Evolutionary conservation across 2,329 filamentous ascomycete genomes (phyloP), one percentile per base, ranked within the genome.

Genomic region (Calonectria multiphialidica): DNA sequence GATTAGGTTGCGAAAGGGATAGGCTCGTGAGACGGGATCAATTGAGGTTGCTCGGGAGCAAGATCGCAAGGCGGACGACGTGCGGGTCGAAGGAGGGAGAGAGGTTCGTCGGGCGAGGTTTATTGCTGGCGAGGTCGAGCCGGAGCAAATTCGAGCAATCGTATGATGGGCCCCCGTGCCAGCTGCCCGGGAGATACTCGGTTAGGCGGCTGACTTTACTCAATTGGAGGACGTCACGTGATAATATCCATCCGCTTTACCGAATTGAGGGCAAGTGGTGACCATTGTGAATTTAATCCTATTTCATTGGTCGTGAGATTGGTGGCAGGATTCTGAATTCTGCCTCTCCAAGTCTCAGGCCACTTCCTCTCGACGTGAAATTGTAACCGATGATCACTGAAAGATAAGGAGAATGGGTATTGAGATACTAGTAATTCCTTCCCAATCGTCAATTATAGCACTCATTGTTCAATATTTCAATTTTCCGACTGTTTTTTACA

Each of bases 41-140:
- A 85, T 85, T 84, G 83, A 74, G 73, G 77, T 80, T 73, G 76
- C 72, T 75, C 70, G 72, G 62, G 70, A 67, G 65, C 72, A 66
- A 68, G 65, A 74, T 66, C 72, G 72, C 70, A 63, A 75, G 65
- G 64, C 55, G 68, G 71, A 55, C 55, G 30, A 21, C 66, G 66
- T 44, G 66, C 71, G 72, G 72, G 75, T 75, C 73, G 75, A 75
- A 73, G 73, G 76, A 70, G 71, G 69, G 70, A 74, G 70, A 70
- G 75, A 74, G 73, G 72, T 75, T 75, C 74, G 70, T 75, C 73
- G 68, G 70, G 68, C 69, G 75, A 75, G 68, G 74, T 76, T 74
- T 78, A 78, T 77, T 78, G 77, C 73, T 73, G 62, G 68, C 70
- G 62, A 66, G 70, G 66, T 68, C 67, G 45, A 73, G 66, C 73